phyloP scores from a whole-genome alignment of 1,139 yeast species.

The Suhomyces bribrorum region DNA sequence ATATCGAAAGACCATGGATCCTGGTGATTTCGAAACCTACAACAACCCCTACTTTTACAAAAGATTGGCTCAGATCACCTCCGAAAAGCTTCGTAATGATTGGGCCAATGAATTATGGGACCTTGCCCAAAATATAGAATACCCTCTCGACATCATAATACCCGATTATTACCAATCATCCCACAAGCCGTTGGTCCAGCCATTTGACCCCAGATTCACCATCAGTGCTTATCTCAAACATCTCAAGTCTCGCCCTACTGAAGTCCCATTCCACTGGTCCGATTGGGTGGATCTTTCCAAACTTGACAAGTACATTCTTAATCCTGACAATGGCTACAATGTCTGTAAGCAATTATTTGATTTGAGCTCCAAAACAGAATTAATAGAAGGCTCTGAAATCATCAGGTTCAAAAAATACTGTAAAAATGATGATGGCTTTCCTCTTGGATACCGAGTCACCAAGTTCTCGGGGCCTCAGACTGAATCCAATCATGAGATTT shows the following conservation, averaged over 20 bases:
- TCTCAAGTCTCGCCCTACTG: constrained; percentile 6
- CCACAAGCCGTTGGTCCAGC: constrained; percentile 28
- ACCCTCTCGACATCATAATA: constrained; percentile 4
- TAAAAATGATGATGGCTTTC: constrained; percentile 4
- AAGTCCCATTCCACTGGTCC: constrained; percentile 56
- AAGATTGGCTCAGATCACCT: constrained; percentile 1
- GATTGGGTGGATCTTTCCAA: constrained; percentile 54
- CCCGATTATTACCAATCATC: constrained; percentile 9
- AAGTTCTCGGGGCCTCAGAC: constrained; percentile 33
- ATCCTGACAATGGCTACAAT: constrained; percentile 20
- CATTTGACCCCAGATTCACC: constrained; percentile 54
- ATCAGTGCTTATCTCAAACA: constrained; percentile 36
- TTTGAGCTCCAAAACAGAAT: constrained; percentile 11
- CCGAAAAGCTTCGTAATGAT: constrained; percentile 16
- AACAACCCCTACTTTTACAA: constrained; percentile 9
- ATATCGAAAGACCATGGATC: constrained; percentile 4
- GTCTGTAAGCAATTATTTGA: constrained; percentile 27
- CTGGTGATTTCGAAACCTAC: constrained; percentile 7
- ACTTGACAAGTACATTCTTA: constrained; percentile 44
- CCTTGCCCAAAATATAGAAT: constrained; percentile 15
- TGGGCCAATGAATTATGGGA: constrained; percentile 31
- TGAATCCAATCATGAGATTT: constrained; percentile 25
- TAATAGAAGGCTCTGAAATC: constrained; percentile 3
- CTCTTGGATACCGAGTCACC: constrained; percentile 31
- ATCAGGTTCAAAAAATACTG: constrained; percentile 2